A percentile compares a stretch with the other conserved stretches of the same genome.
Evolutionary conservation across 1,139 yeast genomes (phyloP).

Genomic region (Candida tropicalis): DNA sequence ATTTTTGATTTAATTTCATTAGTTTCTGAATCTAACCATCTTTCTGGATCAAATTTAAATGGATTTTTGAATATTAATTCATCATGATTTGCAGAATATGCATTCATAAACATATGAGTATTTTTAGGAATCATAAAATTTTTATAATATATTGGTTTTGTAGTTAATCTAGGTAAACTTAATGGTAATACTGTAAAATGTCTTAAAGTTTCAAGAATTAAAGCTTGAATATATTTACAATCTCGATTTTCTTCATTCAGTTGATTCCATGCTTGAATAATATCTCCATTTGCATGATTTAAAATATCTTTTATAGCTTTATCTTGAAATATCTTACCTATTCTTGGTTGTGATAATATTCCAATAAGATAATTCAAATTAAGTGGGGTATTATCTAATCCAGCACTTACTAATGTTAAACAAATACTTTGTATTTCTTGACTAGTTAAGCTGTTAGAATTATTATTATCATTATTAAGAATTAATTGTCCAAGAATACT

Average conservation of each 20-base stretch:
- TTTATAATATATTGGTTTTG: conserved; percentile 46
- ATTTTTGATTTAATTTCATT: conserved; percentile 21
- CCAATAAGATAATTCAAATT: conserved; percentile 65
- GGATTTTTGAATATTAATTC: conserved; percentile 49
- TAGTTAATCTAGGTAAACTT: conserved; percentile 63
- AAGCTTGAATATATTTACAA: conserved; percentile 56
- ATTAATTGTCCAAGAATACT: conserved; percentile 50
- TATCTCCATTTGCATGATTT: conserved; percentile 28
- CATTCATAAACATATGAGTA: conserved; percentile 64
- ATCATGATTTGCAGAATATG: conserved; percentile 75
- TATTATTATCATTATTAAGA: conserved; percentile 17
- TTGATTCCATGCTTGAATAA: conserved; percentile 48
- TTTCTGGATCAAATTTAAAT: conserved; percentile 52
- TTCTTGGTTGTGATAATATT: conserved; percentile 52
- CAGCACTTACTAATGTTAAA: conserved; percentile 78
- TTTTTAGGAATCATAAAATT: conserved; percentile 52
- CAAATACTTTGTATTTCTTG: conserved; percentile 64
- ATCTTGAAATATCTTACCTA: conserved; percentile 49
- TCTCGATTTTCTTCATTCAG: conserved; percentile 34
- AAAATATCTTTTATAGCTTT: conserved; percentile 40
- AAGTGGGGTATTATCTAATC: conserved; percentile 72
- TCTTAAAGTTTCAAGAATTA: conserved; percentile 65
- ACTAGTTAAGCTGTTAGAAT: conserved; percentile 22
- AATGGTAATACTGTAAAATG: conserved; percentile 68
- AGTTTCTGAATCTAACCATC: conserved; percentile 49